Evolutionary conservation across 2,329 filamentous ascomycete genomes (phyloP).

Genomic region (Penicillium rolfsii): DNA sequence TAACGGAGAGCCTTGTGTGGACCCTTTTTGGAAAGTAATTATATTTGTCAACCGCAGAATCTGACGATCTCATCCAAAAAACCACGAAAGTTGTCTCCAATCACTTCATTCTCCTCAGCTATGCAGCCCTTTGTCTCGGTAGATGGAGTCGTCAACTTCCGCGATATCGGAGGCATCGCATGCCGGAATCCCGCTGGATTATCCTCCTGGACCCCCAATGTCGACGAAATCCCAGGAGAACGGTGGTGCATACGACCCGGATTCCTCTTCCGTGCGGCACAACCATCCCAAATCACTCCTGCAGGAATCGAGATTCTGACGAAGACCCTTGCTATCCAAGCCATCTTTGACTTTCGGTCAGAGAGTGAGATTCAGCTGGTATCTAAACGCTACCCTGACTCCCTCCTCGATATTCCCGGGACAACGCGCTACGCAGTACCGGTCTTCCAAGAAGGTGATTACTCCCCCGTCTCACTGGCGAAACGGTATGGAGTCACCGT

Average conservation of each 20-base stretch:
- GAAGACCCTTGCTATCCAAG: constrained; percentile 60
- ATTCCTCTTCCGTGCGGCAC: constrained; percentile 69
- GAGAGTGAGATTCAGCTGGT: constrained; percentile 44
- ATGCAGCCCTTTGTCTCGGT: constrained; percentile 6
- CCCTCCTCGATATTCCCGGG: constrained; percentile 47
- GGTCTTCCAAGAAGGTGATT: constrained; percentile 50
- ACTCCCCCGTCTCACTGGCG: constrained; percentile 6
- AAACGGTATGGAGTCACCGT: neutral
- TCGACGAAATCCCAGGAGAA: constrained; percentile 18
- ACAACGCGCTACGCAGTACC: constrained; percentile 63
- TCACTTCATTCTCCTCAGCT: neutral
- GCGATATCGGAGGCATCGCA: constrained; percentile 65
- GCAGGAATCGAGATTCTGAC: constrained; percentile 57
- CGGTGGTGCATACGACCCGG: constrained; percentile 52
- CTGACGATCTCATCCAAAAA: neutral
- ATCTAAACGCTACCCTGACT: constrained; percentile 45
- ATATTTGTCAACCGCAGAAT: neutral
- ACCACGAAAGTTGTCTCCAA: neutral
- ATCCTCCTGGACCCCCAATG: constrained; percentile 15
- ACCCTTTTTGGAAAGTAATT: neutral
- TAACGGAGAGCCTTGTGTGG: neutral
- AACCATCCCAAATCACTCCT: constrained; percentile 62
- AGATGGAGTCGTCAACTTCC: constrained; percentile 66
- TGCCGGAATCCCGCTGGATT: constrained; percentile 36
- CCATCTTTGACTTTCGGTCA: constrained; percentile 71